Evolutionary conservation across 768 basidiomycete genomes (phyloP), one percentile per base, ranked within the genome.

Genomic region (Termitomyces sp.): DNA sequence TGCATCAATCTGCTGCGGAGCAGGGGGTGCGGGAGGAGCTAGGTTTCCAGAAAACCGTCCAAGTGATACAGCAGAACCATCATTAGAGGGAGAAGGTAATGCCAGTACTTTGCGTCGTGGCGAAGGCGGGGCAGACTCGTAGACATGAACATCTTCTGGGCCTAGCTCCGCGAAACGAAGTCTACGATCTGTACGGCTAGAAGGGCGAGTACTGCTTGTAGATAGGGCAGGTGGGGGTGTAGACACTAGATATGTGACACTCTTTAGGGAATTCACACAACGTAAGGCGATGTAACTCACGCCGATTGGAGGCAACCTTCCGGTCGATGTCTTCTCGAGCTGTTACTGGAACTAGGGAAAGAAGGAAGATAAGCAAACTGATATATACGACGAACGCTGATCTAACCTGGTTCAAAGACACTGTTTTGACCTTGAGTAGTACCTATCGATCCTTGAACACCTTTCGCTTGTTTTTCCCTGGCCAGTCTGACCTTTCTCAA

Each of bases 81-180:
- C 66, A 66, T 69, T 70, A 0, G 72, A 64, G 28, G 82, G 76
- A 4, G 83, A 76, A 5, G 82, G 85, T 2, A 89, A 74, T 0
- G 89, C 83, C 1, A 90, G 71, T 0, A 72, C 65, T 57, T 77
- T 79, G 58, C 78, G 80, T n/a, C 76, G 77, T 0, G 91, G 91
- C 3, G 91, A 91, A 2, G 86, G 74, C 4, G 89, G 91, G 1
- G 83, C 85, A 14, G 90, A 91, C 63, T 91, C 88, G 64, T 93
- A 93, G 1, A 93, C 86, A 68, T 90, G 79, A 2, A 93, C 82
- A 64, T 92, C 88, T n/a, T 80, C 70, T 0, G 88, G 83, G 1
- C 79, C 81, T 16, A 91, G 74, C 39, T 91, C 85, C 32, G 89
- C 88, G 63, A 94, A 94, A 17, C 91, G 84, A 30, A 92, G 70